A percentile compares a stretch with the other conserved stretches of the same genome.
Evolutionary conservation across 2,329 filamentous ascomycete genomes (phyloP).

Genomic region (Ceratocystis colombiana): DNA sequence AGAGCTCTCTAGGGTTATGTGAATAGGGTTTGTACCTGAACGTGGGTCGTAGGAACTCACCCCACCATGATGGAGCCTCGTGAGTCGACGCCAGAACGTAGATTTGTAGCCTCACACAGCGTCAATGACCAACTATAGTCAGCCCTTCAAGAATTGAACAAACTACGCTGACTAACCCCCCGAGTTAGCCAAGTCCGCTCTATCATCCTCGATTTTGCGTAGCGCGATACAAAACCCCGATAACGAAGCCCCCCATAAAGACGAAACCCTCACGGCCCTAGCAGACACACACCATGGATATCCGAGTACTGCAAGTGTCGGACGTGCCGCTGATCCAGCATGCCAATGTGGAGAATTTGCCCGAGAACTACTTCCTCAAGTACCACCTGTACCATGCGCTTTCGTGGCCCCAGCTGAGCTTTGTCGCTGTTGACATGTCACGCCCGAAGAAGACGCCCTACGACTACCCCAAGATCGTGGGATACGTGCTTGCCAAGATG

Average conservation of each 20-base stretch:
- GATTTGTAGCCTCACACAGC: neutral
- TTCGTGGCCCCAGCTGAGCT: slow-evolving; percentile 94
- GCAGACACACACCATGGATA: slow-evolving; percentile 55
- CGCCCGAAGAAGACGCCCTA: slow-evolving; percentile 66
- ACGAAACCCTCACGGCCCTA: neutral
- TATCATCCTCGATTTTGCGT: slow-evolving; percentile 1
- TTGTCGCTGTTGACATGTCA: slow-evolving; percentile 86
- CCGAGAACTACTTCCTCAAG: slow-evolving; percentile 99
- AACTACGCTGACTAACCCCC: neutral
- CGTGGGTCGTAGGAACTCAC: slow-evolving; percentile 10
- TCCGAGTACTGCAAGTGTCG: slow-evolving; percentile 70
- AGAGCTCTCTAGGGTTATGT: neutral
- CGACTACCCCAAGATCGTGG: slow-evolving; percentile 93
- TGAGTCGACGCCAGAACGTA: slow-evolving; percentile 7
- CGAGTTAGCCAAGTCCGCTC: neutral
- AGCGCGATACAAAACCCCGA: neutral
- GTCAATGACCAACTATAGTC: neutral
- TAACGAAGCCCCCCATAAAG: neutral
- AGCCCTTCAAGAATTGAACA: neutral
- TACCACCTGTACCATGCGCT: slow-evolving; percentile 99
- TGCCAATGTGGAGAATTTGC: slow-evolving; percentile 96
- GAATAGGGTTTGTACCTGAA: neutral
- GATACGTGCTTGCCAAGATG: slow-evolving; percentile 99
- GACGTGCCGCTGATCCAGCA: slow-evolving; percentile 91
- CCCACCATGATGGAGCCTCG: slow-evolving; percentile 16